Conservation (phyloP, 2,329 filamentous ascomycete species). For the Neofusicoccum parvum region DNA sequence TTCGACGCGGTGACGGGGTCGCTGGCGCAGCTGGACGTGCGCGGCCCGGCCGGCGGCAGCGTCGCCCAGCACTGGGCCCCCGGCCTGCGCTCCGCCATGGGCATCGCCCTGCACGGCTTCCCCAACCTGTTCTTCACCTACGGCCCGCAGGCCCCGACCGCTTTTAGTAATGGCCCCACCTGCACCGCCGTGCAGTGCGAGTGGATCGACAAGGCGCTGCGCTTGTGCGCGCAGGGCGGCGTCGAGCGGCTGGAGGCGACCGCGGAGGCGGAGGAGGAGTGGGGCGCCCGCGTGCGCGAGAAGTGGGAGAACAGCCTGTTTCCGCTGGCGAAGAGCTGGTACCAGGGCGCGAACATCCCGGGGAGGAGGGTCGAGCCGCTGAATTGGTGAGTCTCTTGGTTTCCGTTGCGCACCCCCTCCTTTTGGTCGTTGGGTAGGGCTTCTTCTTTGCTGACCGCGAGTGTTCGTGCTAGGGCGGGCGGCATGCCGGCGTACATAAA, state of each 20-base stretch:
- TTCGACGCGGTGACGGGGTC: slow-evolving; percentile 45
- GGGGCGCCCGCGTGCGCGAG: no score
- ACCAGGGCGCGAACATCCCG: slow-evolving; percentile 43
- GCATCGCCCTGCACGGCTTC: neutral
- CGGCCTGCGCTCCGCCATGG: no score
- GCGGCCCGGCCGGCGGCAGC: neutral
- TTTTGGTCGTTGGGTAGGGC: slow-evolving; percentile 13
- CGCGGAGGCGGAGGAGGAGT: no score
- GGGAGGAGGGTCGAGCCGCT: slow-evolving; percentile 46
- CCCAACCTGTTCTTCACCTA: slow-evolving; percentile 49
- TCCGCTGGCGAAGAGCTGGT: slow-evolving; percentile 33
- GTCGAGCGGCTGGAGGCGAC: slow-evolving; percentile 44
- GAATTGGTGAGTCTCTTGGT: slow-evolving; percentile 33
- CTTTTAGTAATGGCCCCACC: slow-evolving; percentile 50
- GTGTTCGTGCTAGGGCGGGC: neutral
- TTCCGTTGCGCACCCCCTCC: neutral
- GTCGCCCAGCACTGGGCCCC: neutral
- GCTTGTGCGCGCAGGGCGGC: slow-evolving; percentile 39
- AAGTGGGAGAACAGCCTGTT: no score
- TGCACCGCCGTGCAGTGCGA: slow-evolving; percentile 50
- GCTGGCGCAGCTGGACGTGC: neutral
- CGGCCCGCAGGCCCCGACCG: slow-evolving; percentile 50
- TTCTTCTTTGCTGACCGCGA: neutral
- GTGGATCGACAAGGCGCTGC: slow-evolving; percentile 48
- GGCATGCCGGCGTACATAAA: slow-evolving; percentile 11